Evolutionary conservation across 352 stramenopile genomes (phyloP), one percentile per base, ranked within the genome.

Genomic region (Phytophthora capsici): DNA sequence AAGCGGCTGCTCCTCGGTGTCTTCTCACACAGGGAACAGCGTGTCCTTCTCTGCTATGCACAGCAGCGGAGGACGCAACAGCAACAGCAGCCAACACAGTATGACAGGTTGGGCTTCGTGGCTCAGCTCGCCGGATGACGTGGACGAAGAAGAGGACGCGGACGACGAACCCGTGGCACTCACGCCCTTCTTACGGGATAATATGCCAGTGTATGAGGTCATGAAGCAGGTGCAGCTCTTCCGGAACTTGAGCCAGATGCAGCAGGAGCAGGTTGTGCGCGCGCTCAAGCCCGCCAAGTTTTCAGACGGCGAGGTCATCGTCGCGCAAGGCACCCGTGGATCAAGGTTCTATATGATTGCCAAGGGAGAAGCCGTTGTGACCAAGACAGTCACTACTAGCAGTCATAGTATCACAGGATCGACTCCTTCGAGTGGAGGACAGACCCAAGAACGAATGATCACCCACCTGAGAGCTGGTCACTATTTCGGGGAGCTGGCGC

Each of bases 401-500:
- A 78, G 66, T 30, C 23, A 70, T 20, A 78, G 70, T 36, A 75
- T 78, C 6, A 70, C 66, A 17, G 61, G 70, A 40, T 66, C 66
- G 10, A 77, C 54, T 17, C 63, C 58, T 10, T 75, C 69, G 6
- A 65, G 53, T 34, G 57, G 74, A 20, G 69, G 61, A 23, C 64
- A 81, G 7, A 80, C 85, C 2, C 78, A 90, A 49, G 88, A 96
- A 30, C 83, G 86, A 23, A 94, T 96, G 88, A 75, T 97, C 32
- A 97, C 90, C 46, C 84, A 96, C 61, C 50, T 97, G 47, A 84
- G 96, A 52, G 88, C 87, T n/a, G 90, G 93, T 3, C 88, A 95
- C 52, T 98, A 97, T 75, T 98, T 98, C 71, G 94, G 94, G 9
- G 94, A 98, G 66, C 71, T 95, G 10, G 91, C 94, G 4, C 75